Conservation (phyloP, 139 green algal species). For the Asterochloris erici region DNA sequence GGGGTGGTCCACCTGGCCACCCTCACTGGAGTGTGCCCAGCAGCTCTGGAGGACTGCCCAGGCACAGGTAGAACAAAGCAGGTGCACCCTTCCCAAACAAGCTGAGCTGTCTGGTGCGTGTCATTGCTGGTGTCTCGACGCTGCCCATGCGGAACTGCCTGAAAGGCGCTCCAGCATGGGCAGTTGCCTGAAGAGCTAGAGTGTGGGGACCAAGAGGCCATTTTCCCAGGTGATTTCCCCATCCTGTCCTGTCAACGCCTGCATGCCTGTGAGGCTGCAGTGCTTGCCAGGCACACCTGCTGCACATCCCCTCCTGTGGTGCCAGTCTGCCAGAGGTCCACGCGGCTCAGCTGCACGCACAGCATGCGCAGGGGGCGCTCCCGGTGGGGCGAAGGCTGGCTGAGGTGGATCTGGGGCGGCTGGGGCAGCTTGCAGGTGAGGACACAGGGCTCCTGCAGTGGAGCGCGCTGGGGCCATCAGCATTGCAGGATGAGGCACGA, state of each 20-base stretch:
- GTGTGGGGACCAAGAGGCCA: neutral
- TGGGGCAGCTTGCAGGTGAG: constrained; percentile 53
- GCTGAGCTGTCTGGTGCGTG: neutral
- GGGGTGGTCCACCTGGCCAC: neutral
- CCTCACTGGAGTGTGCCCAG: neutral
- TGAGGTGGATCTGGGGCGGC: constrained; percentile 55
- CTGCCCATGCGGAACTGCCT: no score
- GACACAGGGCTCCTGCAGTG: constrained; percentile 31
- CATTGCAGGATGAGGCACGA: neutral
- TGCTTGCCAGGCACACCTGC: constrained; percentile 5
- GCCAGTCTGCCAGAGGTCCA: constrained; percentile 65
- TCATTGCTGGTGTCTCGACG: neutral
- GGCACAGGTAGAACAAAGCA: neutral
- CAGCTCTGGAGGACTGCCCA: no score
- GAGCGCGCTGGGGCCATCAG: constrained; percentile 37
- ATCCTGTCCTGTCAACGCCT: neutral
- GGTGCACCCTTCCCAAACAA: no score
- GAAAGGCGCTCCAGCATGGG: neutral
- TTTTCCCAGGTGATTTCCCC: neutral
- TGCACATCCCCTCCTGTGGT: neutral
- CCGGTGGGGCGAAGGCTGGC: constrained; percentile 18
- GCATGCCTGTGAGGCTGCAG: neutral
- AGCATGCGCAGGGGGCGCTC: constrained; percentile 34
- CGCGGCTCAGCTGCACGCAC: constrained; percentile 31
- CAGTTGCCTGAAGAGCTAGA: neutral